phyloP scores from a whole-genome alignment of 768 basidiomycete species.

The Lentinus brumalis region DNA sequence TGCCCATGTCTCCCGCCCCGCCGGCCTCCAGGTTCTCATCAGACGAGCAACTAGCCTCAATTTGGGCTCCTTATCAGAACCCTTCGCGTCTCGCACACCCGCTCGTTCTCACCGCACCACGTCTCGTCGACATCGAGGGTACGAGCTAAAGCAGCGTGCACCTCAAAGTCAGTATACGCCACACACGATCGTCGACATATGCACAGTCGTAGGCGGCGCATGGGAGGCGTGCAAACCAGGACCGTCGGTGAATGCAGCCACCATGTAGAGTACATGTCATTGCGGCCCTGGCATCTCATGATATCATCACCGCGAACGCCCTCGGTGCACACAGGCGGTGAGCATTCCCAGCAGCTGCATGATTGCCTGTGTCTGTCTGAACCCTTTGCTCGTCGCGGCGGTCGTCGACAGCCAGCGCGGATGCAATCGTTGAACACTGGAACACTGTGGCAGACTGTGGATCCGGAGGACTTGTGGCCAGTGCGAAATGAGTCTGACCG shows the following conservation, averaged over 20 bases:
- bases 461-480: too few relatives aligned
- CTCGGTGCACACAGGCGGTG: background rate
- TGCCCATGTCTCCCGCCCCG: background rate
- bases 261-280: too few relatives aligned
- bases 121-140: too few relatives aligned
- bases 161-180: too few relatives aligned
- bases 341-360: background rate
- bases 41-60: background rate
- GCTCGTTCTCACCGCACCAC: background rate
- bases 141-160: too few relatives aligned
- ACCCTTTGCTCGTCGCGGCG: too few relatives aligned
- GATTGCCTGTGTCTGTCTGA: too few relatives aligned
- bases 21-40: background rate
- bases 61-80: slow-evolving; percentile 1
- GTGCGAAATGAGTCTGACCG: background rate
- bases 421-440: background rate
- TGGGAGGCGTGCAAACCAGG: background rate
- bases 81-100: background rate
- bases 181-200: too few relatives aligned
- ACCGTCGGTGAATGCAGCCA: too few relatives aligned
- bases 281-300: slow-evolving; percentile 1
- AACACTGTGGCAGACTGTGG: too few relatives aligned
- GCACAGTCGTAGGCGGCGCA: background rate
- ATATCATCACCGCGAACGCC: slow-evolving; percentile 14
- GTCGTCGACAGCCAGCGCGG: background rate